Percentiles rank a stretch among this genome's conserved stretches.
Evolutionary conservation across 169 alveolate species (phyloP).

Genomic region (Eimeria acervulina): DNA sequence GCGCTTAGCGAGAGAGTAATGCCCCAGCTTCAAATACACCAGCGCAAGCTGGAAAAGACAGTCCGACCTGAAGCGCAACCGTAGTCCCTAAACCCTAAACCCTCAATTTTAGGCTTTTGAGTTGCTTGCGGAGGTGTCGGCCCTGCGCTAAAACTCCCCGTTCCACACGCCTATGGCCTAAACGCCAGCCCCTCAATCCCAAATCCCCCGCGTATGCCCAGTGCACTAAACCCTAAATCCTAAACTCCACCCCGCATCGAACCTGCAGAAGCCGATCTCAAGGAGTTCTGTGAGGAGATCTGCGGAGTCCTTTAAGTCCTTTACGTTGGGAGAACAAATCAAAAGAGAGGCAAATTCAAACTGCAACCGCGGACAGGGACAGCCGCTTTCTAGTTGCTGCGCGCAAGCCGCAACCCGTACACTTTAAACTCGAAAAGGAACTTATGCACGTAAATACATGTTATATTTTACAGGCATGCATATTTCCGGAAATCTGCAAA

Average conservation of each 20-base stretch:
- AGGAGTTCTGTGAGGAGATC: conserved; percentile 83
- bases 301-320: conserved; percentile 75
- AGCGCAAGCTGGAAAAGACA: conserved; percentile 81
- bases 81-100: conserved; percentile 27
- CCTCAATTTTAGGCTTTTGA: background rate
- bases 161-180: background rate
- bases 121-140: background rate
- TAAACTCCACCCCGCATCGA: background rate
- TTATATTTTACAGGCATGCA: background rate
- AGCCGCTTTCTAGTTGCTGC: conserved; percentile 78
- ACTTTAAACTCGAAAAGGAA: background rate
- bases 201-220: background rate
- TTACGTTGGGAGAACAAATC: conserved; percentile 76
- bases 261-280: conserved; percentile 83
- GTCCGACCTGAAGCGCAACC: conserved; percentile 77
- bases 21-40: conserved; percentile 84
- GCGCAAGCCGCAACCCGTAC: background rate
- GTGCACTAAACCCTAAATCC: conserved; percentile 28
- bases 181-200: background rate
- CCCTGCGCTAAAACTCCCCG: background rate
- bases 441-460: background rate
- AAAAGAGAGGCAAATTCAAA: conserved; percentile 83
- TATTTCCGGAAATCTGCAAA: background rate
- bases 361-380: conserved; percentile 84
- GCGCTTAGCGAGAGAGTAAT: conserved; percentile 82